Evolutionary conservation across 352 stramenopile species (phyloP).

Genomic region (Pythium biforme): DNA sequence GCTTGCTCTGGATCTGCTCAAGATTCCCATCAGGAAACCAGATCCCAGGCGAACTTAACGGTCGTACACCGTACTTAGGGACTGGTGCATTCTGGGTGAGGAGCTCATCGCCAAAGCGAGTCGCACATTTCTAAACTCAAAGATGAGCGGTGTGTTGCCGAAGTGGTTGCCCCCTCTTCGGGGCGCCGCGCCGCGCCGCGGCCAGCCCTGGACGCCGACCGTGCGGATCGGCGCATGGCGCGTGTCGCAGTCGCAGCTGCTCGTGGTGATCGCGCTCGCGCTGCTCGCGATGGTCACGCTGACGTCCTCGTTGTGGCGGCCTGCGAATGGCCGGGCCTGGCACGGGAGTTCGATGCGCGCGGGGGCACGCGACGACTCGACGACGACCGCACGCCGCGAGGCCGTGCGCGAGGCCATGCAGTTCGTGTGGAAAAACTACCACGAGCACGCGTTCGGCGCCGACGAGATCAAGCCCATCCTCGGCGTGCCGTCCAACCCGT

Average conservation of each 20-base stretch:
- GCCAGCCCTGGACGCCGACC: neutral
- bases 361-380: neutral
- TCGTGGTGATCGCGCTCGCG: conserved; percentile 9
- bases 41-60: neutral
- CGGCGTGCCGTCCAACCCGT: conserved; percentile 63
- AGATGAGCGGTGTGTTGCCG: conserved; percentile 6
- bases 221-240: conserved; percentile 16
- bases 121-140: neutral
- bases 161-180: conserved; percentile 19
- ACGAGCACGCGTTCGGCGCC: conserved; percentile 92
- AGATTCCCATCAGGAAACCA: neutral
- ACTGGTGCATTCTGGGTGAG: no score
- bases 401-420: conserved; percentile 70
- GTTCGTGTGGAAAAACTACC: conserved; percentile 90
- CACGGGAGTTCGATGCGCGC: neutral
- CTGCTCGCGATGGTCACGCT: conserved; percentile 15
- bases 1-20: no score
- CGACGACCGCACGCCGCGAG: conserved; percentile 37
- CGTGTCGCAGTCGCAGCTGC: conserved; percentile 20
- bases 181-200: conserved; percentile 3
- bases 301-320: conserved; percentile 3
- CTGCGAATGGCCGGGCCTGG: neutral
- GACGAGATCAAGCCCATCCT: conserved; percentile 94
- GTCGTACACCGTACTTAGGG: neutral
- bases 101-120: no score